Conservation (phyloP, 2,329 filamentous ascomycete species). For the Colletotrichum sp. region DNA sequence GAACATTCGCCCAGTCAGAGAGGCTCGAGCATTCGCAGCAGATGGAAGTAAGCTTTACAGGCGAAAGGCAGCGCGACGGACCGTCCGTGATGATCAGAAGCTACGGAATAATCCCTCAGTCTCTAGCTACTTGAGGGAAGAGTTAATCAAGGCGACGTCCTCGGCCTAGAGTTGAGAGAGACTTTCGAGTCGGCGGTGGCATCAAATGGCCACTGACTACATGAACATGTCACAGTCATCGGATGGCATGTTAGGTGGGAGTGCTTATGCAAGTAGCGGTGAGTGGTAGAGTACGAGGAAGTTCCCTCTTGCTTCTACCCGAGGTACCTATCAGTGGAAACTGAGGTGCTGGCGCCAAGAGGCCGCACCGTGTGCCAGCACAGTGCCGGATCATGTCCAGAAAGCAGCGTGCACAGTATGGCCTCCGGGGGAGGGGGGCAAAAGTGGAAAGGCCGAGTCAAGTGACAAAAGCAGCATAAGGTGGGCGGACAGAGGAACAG, state of each 20-base stretch:
- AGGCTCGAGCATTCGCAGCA: neutral
- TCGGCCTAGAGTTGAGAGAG: neutral
- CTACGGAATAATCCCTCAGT: neutral
- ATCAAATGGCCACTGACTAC: neutral
- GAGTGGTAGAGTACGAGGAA: neutral
- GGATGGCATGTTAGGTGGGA: neutral
- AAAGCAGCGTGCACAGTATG: neutral
- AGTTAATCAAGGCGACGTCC: neutral
- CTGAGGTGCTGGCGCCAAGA: neutral
- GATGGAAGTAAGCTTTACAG: neutral
- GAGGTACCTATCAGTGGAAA: neutral
- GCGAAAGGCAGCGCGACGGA: neutral
- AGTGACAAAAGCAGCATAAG: neutral
- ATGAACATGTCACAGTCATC: neutral
- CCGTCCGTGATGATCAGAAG: neutral
- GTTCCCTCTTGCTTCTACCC: neutral
- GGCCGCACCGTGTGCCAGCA: neutral
- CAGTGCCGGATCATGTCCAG: neutral
- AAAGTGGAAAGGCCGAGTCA: neutral
- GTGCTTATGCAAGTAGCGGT: slow-evolving; percentile 12
- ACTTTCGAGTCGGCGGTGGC: neutral
- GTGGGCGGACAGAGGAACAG: neutral
- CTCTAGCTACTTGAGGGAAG: neutral
- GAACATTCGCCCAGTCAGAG: neutral
- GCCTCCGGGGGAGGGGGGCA: neutral